A percentile compares a stretch with the other conserved stretches of the same genome.
Conservation (phyloP, 148 eudicot species). For the Amaranthus hypochondriacus region DNA sequence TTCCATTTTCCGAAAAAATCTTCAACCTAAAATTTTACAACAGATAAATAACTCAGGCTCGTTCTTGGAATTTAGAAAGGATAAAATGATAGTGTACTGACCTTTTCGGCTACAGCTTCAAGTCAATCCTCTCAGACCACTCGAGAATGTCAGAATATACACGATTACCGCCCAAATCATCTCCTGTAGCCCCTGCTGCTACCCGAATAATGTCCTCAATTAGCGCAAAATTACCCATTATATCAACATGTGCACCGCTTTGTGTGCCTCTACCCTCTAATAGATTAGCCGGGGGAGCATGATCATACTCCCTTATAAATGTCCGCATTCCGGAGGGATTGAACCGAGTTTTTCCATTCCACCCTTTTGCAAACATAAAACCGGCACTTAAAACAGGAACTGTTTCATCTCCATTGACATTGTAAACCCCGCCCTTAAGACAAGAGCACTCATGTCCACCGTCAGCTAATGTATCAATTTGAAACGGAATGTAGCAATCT, state of each 20-base stretch:
- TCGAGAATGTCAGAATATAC: constrained; percentile 67
- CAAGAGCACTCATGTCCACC: constrained; percentile 45
- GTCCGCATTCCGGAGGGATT: constrained; percentile 73
- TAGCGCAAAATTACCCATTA: constrained; percentile 75
- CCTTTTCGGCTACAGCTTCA: constrained; percentile 42
- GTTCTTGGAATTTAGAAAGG: too few relatives aligned
- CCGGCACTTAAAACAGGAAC: constrained; percentile 90
- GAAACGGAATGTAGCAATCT: constrained; percentile 79
- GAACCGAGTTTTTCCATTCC: constrained; percentile 84
- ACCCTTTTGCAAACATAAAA: constrained; percentile 75
- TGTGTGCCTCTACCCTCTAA: constrained; percentile 86
- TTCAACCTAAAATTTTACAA: too few relatives aligned
- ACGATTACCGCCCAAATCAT: constrained; percentile 72
- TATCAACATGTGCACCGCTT: constrained; percentile 90
- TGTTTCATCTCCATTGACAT: constrained; percentile 86
- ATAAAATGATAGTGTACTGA: constrained; percentile 4
- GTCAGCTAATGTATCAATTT: constrained; percentile 63
- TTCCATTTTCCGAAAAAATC: too few relatives aligned
- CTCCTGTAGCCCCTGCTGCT: constrained; percentile 79
- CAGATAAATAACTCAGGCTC: too few relatives aligned
- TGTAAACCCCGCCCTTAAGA: constrained; percentile 66
- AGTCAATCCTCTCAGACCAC: constrained; percentile 69
- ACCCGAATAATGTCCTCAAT: constrained; percentile 80
- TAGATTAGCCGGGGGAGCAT: constrained; percentile 73
- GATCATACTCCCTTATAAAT: constrained; percentile 64